phyloP scores from a whole-genome alignment of 352 stramenopile species.

The Thraustotheca clavata region DNA sequence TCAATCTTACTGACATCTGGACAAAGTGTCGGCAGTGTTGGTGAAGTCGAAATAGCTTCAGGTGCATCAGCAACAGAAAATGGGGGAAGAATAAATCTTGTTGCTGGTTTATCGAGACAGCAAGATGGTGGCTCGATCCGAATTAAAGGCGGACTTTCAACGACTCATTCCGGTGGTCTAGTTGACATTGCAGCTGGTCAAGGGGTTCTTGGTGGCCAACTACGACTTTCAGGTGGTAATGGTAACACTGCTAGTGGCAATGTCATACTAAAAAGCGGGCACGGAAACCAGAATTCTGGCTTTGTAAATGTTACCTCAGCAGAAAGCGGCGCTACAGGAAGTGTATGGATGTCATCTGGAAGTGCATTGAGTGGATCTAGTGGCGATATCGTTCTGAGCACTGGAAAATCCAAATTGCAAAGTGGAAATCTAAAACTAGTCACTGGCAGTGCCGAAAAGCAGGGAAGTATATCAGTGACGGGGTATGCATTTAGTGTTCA shows the following conservation, averaged over 20 bases:
- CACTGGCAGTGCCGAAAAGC: not conserved
- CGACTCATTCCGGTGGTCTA: not conserved
- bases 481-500: not conserved
- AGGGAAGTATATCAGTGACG: not conserved
- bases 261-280: slow-evolving; percentile 23
- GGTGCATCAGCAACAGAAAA: not conserved
- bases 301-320: slow-evolving; percentile 14
- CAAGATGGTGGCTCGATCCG: not conserved
- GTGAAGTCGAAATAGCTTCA: not conserved
- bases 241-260: slow-evolving; percentile 19
- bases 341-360: slow-evolving; percentile 8
- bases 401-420: slow-evolving; percentile 5
- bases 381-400: slow-evolving; percentile 26
- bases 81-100: not conserved
- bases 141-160: not conserved
- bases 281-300: not conserved
- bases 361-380: slow-evolving; percentile 17
- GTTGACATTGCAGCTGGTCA: not conserved
- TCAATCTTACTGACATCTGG: not conserved
- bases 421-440: not conserved
- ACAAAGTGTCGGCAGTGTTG: not conserved
- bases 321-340: slow-evolving; percentile 21
- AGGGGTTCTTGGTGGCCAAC: not conserved
- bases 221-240: slow-evolving; percentile 21
- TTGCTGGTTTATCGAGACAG: slow-evolving; percentile 3